Percentiles rank a stretch among this genome's conserved stretches.
Conservation (phyloP, 208 protist genomes). For the Trypanosoma grayi region DNA sequence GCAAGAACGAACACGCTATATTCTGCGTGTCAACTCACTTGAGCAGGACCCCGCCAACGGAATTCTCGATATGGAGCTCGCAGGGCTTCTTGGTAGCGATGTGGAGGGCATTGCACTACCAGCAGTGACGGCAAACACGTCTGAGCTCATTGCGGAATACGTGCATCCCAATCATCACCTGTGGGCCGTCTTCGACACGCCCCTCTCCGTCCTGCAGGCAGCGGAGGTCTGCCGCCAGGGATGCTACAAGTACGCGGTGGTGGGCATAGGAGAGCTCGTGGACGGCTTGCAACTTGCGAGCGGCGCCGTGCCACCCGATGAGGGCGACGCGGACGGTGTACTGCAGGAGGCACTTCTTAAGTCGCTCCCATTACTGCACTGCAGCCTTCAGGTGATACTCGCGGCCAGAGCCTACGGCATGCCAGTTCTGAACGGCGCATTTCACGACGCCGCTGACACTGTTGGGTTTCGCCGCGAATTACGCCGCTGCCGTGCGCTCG, state of each 20-base stretch:
- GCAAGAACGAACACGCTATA: conserved; percentile 27
- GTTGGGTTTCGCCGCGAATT: conserved; percentile 60
- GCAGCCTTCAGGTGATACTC: conserved; percentile 56
- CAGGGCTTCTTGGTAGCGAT: conserved; percentile 49
- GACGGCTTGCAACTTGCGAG: conserved; percentile 41
- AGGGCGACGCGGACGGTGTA: background rate
- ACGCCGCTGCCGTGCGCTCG: conserved; percentile 49
- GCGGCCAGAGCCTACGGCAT: conserved; percentile 64
- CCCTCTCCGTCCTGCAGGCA: conserved; percentile 66
- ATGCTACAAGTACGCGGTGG: conserved; percentile 69
- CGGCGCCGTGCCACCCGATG: background rate
- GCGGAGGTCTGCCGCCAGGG: conserved; percentile 54
- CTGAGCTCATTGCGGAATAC: conserved; percentile 50
- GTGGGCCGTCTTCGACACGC: conserved; percentile 84
- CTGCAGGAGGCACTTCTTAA: conserved; percentile 17
- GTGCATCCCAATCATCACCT: conserved; percentile 74
- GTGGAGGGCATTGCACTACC: conserved; percentile 82
- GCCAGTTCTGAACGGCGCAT: conserved; percentile 70
- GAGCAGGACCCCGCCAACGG: conserved; percentile 62
- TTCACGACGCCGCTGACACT: conserved; percentile 69
- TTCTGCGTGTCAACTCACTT: conserved; percentile 82
- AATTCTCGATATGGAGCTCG: conserved; percentile 79
- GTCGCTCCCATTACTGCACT: conserved; percentile 48
- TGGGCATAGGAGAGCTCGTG: conserved; percentile 62
- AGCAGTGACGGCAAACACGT: conserved; percentile 50